phyloP scores from a whole-genome alignment of 768 basidiomycete genomes.

The Rhodotorula diobovata region DNA sequence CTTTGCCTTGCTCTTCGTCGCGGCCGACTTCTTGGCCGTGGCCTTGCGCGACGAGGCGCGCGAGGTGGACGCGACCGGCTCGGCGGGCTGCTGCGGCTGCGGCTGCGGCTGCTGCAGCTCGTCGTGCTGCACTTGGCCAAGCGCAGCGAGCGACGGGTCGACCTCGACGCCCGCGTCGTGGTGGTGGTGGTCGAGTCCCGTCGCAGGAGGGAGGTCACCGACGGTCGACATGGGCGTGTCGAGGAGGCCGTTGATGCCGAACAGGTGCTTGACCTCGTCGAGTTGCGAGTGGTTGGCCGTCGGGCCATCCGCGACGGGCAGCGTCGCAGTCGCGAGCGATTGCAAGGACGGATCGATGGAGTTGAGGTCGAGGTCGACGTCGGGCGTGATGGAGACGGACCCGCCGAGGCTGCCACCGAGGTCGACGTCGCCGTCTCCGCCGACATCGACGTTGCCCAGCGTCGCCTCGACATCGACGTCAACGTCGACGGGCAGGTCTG shows the following conservation, averaged over 20 bases:
- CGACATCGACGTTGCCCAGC: not conserved
- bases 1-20: not conserved
- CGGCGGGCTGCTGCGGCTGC: not conserved
- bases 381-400: not conserved
- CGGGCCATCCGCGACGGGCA: not conserved
- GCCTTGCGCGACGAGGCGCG: not conserved
- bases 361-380: constrained; percentile 3
- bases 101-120: no score
- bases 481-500: not conserved
- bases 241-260: constrained; percentile 1
- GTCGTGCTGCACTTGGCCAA: not conserved
- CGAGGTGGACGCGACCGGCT: not conserved
- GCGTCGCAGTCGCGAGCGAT: not conserved
- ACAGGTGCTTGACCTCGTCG: constrained; percentile 8
- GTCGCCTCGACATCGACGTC: not conserved
- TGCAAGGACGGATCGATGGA: constrained; percentile 19
- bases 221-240: not conserved
- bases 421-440: not conserved
- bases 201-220: not conserved
- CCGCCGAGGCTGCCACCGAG: not conserved
- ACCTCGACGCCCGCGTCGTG: not conserved
- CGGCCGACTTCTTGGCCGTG: not conserved
- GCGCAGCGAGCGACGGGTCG: not conserved
- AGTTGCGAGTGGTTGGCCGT: not conserved
- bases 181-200: not conserved